Evolutionary conservation across 768 basidiomycete genomes (phyloP).

Genomic region (Megacollybia marginata): DNA sequence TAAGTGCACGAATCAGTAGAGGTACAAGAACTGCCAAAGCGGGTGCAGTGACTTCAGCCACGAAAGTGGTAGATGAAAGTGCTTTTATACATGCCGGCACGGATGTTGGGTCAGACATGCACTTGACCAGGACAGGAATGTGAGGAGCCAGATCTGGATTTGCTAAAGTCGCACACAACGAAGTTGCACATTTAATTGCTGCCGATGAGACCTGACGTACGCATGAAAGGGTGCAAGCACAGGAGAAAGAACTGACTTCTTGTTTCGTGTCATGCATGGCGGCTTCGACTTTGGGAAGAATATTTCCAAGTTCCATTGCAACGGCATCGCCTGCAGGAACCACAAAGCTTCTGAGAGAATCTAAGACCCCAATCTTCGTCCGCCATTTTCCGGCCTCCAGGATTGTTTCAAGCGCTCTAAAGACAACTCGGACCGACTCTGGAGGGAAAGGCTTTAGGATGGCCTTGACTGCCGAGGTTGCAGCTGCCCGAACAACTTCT

Average conservation of each 20-base stretch:
- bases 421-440: conserved; percentile 67
- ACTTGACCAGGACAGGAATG: conserved; percentile 83
- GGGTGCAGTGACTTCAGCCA: conserved; percentile 95
- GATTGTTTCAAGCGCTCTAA: conserved; percentile 62
- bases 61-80: conserved; percentile 91
- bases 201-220: conserved; percentile 66
- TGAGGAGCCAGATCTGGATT: conserved; percentile 91
- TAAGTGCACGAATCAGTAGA: conserved; percentile 81
- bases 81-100: conserved; percentile 93
- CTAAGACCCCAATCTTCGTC: conserved; percentile 88
- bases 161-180: conserved; percentile 83
- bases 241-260: conserved; percentile 51
- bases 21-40: conserved; percentile 94
- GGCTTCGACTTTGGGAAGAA: conserved; percentile 79
- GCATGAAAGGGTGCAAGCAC: background rate
- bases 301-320: conserved; percentile 72
- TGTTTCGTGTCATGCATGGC: conserved; percentile 97
- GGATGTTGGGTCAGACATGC: conserved; percentile 86
- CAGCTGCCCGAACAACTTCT: conserved; percentile 80
- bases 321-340: conserved; percentile 63
- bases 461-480: conserved; percentile 72
- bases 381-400: conserved; percentile 89
- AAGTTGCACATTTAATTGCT: conserved; percentile 84
- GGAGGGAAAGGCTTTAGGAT: conserved; percentile 81
- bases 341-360: conserved; percentile 74